phyloP scores from a whole-genome alignment of 106 monocot genomes.

The Ottelia alismoides region DNA sequence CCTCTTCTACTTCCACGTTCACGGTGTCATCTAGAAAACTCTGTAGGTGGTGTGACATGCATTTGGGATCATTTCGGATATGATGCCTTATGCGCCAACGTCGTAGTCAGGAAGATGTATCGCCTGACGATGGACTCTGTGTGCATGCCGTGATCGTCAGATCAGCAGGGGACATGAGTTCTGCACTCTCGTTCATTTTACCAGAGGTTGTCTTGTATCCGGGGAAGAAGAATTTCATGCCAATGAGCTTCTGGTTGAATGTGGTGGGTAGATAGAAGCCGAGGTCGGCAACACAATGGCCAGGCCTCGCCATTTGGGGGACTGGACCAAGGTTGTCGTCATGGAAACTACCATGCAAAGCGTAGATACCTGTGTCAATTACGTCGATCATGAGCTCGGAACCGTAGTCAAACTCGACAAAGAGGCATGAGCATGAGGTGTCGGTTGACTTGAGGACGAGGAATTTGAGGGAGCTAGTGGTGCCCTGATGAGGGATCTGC shows the following conservation, averaged over 20 bases:
- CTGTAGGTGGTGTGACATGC: conserved; percentile 75
- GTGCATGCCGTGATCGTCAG: conserved; percentile 91
- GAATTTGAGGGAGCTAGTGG: conserved; percentile 73
- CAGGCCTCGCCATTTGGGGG: conserved; percentile 53
- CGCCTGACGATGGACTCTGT: conserved; percentile 84
- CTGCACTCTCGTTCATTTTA: conserved; percentile 53
- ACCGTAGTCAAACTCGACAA: conserved; percentile 68
- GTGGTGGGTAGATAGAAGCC: conserved; percentile 21
- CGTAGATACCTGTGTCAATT: conserved; percentile 78
- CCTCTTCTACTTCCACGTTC: too few species aligned
- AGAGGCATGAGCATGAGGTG: conserved; percentile 34
- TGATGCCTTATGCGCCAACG: conserved; percentile 68
- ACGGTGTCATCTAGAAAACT: conserved; percentile 74
- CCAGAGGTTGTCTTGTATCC: conserved; percentile 78
- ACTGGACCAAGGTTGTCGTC: conserved; percentile 48
- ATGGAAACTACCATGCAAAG: conserved; percentile 50
- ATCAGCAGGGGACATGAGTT: conserved; percentile 58
- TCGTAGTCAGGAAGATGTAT: conserved; percentile 65
- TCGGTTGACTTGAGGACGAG: conserved; percentile 59
- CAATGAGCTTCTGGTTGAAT: conserved; percentile 84
- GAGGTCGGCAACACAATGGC: conserved; percentile 36
- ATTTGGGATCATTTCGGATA: conserved; percentile 85
- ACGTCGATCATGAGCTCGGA: conserved; percentile 74
- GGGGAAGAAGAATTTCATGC: conserved; percentile 55
- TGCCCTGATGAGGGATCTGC: conserved; percentile 34